These are phyloP conservation scores for Pleurotus cornucopiae DNA, from an alignment of 768 basidiomycete species.

Conservation along the genomic window DNA sequence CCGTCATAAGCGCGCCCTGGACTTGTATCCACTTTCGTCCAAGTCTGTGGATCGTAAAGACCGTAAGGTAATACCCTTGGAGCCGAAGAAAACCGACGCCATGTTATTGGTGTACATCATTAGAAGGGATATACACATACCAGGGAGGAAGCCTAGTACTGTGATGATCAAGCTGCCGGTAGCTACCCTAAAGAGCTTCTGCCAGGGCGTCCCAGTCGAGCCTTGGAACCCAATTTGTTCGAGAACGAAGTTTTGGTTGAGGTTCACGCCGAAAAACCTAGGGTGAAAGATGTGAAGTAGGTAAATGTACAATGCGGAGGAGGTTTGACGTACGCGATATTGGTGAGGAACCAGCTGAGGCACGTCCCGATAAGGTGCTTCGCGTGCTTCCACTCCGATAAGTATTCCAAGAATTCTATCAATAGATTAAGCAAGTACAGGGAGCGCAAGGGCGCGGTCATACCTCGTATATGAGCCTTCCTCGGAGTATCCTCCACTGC, in stretches of 20 bases:
- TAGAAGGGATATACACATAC: conserved; percentile 20
- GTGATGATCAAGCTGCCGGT: conserved; percentile 71
- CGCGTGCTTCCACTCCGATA: conserved; percentile 67
- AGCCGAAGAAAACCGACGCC: neutral
- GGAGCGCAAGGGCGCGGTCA: conserved; percentile 33
- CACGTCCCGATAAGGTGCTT: conserved; percentile 68
- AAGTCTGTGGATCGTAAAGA: conserved; percentile 66
- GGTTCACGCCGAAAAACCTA: conserved; percentile 71
- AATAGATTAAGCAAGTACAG: conserved; percentile 45
- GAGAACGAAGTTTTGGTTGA: conserved; percentile 76
- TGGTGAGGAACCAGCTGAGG: conserved; percentile 71
- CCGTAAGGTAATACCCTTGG: conserved; percentile 63
- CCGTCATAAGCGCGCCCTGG: conserved; percentile 66
- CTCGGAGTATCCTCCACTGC: conserved; percentile 50
- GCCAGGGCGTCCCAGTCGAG: conserved; percentile 50
- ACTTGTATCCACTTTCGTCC: conserved; percentile 76
- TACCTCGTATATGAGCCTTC: neutral
- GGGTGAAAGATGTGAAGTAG: neutral
- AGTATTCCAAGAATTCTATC: conserved; percentile 62
- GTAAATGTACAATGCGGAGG: conserved; percentile 18
- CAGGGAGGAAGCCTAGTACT: conserved; percentile 73
- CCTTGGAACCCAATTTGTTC: conserved; percentile 69
- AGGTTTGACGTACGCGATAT: conserved; percentile 46
- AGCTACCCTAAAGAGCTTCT: conserved; percentile 62
- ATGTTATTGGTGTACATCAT: neutral